phyloP scores from a whole-genome alignment of 2,329 filamentous ascomycete species.

The Penicillium griseofulvum region DNA sequence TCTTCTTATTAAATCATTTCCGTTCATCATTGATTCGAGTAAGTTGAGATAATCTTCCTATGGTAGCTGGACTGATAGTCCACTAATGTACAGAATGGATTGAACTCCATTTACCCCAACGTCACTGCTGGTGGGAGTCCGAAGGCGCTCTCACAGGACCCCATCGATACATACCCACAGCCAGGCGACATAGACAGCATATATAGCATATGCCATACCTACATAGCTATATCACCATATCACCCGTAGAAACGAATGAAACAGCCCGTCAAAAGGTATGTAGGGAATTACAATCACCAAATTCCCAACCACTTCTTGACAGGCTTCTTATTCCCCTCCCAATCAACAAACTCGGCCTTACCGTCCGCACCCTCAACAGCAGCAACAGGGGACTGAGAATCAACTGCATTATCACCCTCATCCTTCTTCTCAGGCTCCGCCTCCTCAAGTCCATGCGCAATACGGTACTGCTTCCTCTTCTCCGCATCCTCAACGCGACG shows the following conservation, averaged over 20 bases:
- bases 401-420: conserved; percentile 23
- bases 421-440: conserved; percentile 37
- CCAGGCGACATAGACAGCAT: neutral
- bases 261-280: neutral
- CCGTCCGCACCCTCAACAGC: conserved; percentile 33
- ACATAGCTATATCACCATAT: neutral
- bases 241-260: neutral
- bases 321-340: conserved; percentile 48
- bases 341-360: conserved; percentile 34
- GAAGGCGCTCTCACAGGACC: neutral
- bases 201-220: neutral
- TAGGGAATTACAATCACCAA: conserved; percentile 53
- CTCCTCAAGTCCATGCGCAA: conserved; percentile 76
- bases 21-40: conserved; percentile 11
- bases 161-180: neutral
- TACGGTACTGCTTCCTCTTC: conserved; percentile 81
- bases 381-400: conserved; percentile 43
- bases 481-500: conserved; percentile 78
- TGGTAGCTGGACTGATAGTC: conserved; percentile 1
- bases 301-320: conserved; percentile 83
- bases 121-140: neutral
- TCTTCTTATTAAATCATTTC: neutral
- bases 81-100: conserved; percentile 16
- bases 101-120: neutral
- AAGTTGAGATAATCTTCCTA: neutral